A percentile compares a stretch with the other conserved stretches of the same genome.
Evolutionary conservation across 768 basidiomycete species (phyloP).

Genomic region (Pulveroboletus sp.): DNA sequence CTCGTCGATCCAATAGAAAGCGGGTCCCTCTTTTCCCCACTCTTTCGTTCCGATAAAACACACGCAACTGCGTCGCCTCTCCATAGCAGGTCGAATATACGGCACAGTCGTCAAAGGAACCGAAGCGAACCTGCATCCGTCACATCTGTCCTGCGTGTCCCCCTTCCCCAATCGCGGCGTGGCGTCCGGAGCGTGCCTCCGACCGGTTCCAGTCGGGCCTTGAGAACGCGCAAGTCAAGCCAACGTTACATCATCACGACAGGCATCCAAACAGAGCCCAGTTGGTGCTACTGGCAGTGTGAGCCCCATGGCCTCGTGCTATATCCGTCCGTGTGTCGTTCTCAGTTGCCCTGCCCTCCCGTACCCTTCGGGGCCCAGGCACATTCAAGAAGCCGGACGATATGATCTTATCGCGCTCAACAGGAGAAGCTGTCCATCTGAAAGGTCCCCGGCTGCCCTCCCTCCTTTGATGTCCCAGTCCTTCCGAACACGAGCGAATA

Average conservation of each 20-base stretch:
- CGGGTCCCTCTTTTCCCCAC: too few relatives aligned
- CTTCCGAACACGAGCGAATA: too few relatives aligned
- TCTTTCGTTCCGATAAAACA: too few relatives aligned
- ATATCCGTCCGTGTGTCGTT: conserved; percentile 4
- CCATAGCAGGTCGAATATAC: too few relatives aligned
- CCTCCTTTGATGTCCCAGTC: conserved; percentile 14
- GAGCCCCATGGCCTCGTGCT: not conserved
- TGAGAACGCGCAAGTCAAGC: not conserved
- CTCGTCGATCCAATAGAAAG: too few relatives aligned
- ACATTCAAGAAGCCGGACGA: not conserved
- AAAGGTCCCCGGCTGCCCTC: not conserved
- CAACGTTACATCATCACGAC: too few relatives aligned
- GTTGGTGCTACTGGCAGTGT: too few relatives aligned
- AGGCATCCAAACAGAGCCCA: too few relatives aligned
- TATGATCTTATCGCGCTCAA: conserved; percentile 20
- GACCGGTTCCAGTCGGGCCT: not conserved
- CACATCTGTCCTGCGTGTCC: too few relatives aligned
- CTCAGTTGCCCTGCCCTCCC: not conserved
- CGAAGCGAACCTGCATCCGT: too few relatives aligned
- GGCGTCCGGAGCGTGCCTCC: not conserved
- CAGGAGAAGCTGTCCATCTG: not conserved
- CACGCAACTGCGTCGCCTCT: too few relatives aligned
- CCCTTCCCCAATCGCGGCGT: not conserved
- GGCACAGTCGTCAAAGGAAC: too few relatives aligned
- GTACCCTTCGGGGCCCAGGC: conserved; percentile 12